Conservation (phyloP, 257 asterid species). For the Rehmannia glutinosa region DNA sequence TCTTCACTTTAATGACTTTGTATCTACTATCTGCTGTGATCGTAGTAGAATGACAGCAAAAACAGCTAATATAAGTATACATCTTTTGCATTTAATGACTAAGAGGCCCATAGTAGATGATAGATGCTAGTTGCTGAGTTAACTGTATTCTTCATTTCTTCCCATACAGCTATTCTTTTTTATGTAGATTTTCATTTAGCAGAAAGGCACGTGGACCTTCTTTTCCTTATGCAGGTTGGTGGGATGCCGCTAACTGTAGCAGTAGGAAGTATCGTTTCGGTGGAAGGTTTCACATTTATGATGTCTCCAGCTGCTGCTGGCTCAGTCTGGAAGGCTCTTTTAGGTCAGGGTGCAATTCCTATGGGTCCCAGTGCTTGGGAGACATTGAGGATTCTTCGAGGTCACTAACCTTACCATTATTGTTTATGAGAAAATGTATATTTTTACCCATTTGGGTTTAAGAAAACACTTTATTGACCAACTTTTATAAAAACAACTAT, state of each 20-base stretch:
- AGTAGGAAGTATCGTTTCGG: constrained; percentile 76
- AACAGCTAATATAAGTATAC: not conserved
- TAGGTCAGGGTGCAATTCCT: constrained; percentile 63
- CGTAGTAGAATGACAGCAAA: not conserved
- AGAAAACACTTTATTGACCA: too few species aligned
- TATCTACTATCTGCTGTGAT: constrained; percentile 3
- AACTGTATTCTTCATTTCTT: not conserved
- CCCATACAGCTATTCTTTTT: not conserved
- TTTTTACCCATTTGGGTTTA: too few species aligned
- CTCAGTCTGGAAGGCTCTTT: constrained; percentile 67
- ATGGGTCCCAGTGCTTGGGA: constrained; percentile 86
- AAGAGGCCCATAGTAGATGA: not conserved
- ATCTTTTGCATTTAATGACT: not conserved
- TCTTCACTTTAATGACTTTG: constrained; percentile 1
- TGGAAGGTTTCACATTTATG: constrained; percentile 80
- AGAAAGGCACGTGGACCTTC: not conserved
- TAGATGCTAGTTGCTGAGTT: not conserved
- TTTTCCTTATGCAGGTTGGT: constrained; percentile 54
- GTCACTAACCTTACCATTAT: constrained; percentile 26
- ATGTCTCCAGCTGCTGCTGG: constrained; percentile 64
- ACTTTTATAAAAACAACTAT: too few species aligned
- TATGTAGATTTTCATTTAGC: constrained; percentile 8
- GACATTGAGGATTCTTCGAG: constrained; percentile 85
- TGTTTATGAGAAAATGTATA: too few species aligned
- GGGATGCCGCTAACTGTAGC: constrained; percentile 90